Percentiles rank a stretch among this genome's conserved stretches.
These are phyloP conservation scores for Cryomyces minteri DNA, from an alignment of 495 filamentous ascomycete species.

Conservation along the genomic window DNA sequence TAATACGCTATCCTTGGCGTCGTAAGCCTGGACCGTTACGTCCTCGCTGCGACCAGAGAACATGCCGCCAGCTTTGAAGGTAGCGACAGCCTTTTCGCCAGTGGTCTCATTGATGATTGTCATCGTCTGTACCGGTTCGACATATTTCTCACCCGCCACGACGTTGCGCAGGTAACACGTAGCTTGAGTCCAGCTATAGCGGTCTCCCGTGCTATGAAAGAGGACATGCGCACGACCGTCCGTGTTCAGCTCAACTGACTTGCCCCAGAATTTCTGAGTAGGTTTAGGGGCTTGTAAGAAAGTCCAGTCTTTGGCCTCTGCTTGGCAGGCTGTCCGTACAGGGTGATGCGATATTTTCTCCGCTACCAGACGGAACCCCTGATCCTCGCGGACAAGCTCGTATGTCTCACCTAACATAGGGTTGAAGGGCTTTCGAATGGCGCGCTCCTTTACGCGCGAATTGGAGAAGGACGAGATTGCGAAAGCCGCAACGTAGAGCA, in stretches of 20 bases:
- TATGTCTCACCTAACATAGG: slow-evolving; percentile 93
- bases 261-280: slow-evolving; percentile 96
- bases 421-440: slow-evolving; percentile 95
- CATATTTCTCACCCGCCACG: slow-evolving; percentile 94
- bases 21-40: slow-evolving; percentile 53
- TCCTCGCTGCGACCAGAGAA: slow-evolving; percentile 91
- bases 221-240: slow-evolving; percentile 67
- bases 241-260: slow-evolving; percentile 79
- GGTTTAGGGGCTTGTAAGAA: slow-evolving; percentile 74
- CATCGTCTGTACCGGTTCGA: slow-evolving; percentile 85
- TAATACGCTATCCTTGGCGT: slow-evolving; percentile 37
- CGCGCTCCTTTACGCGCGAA: slow-evolving; percentile 66
- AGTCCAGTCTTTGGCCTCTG: slow-evolving; percentile 67
- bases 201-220: slow-evolving; percentile 51
- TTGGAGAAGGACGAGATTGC: slow-evolving; percentile 69
- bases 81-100: slow-evolving; percentile 58
- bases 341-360: slow-evolving; percentile 91
- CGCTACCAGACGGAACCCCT: slow-evolving; percentile 72
- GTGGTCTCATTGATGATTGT: slow-evolving; percentile 62
- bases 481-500: slow-evolving; percentile 78
- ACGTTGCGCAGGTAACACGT: slow-evolving; percentile 89
- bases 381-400: slow-evolving; percentile 78
- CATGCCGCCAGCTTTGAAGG: slow-evolving; percentile 89
- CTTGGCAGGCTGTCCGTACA: slow-evolving; percentile 82
- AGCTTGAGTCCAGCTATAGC: slow-evolving; percentile 66